Evolutionary conservation across 2,329 filamentous ascomycete species (phyloP), one percentile per base, ranked within the genome.

Genomic region (Exophiala aquamarina): DNA sequence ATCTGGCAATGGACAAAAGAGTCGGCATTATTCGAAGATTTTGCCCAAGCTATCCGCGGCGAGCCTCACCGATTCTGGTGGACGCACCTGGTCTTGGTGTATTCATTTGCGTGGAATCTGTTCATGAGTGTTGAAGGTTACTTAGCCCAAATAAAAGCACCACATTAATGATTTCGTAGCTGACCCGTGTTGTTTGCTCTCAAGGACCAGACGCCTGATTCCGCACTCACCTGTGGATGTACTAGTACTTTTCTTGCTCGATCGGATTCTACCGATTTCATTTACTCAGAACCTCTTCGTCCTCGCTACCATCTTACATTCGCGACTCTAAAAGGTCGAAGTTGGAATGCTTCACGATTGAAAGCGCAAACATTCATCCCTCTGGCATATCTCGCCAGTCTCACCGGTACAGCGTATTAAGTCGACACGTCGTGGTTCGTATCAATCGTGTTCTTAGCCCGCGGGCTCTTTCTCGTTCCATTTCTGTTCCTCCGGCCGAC

Each of bases 201-300:
- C 14, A 48, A 31, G 39, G 17, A 23, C 41, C 13, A n/a, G 44
- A 19, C 19, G 18, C n/a, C 26, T 13, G 14, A 76, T 85, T 9
- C 72, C 77, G 0, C 66, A 74, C 41, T 26, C 23, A 26, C 11
- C 23, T 26, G 11, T 26, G 23, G 23, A 11, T 11, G 65, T 79
- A 2, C 75, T 77, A 62, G 73, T 77, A 2, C 84, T 83, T 55
- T 70, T 83, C 49, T 62, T 74, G 11, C 64, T 86, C n/a, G 75
- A 76, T 13, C 79, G 84, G 43, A 67, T 81, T 4, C 74, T 83
- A 43, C 79, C 74, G 45, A 65, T 86, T 9, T 81, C 79, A 0
- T 83, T 79, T 56, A 78, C 81, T 2, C 76, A 82, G 63, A 84
- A 81, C 55, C 64, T 86, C 21, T 86, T 86, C 66, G 82, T 79